phyloP scores from a whole-genome alignment of 345 rosid species.

The Kernera saxatilis region DNA sequence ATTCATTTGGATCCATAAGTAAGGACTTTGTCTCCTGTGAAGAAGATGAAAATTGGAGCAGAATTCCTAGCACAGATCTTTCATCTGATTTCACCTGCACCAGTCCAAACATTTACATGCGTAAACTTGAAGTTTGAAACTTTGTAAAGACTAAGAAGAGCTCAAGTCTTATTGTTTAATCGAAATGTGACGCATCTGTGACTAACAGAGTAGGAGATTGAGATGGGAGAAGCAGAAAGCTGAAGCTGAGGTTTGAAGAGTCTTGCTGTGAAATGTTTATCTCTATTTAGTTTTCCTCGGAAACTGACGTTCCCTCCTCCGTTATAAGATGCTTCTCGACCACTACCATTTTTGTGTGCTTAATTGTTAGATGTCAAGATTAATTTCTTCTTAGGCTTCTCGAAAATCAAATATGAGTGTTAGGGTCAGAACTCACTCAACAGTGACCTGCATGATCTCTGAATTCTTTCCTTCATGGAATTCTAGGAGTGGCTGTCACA shows the following conservation, averaged over 20 bases:
- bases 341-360: constrained; percentile 30
- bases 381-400: background rate
- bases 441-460: constrained; percentile 40
- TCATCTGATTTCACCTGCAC: constrained; percentile 60
- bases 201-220: constrained; percentile 64
- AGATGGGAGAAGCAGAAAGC: constrained; percentile 38
- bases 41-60: constrained; percentile 47
- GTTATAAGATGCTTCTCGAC: constrained; percentile 50
- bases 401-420: background rate
- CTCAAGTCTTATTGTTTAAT: background rate
- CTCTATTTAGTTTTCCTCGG: constrained; percentile 53
- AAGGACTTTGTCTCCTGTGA: constrained; percentile 32
- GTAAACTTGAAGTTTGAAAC: background rate
- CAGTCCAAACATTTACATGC: background rate
- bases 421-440: constrained; percentile 53
- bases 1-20: constrained; percentile 43
- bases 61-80: constrained; percentile 49
- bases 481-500: constrained; percentile 57
- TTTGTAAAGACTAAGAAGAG: background rate
- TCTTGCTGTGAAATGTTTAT: constrained; percentile 40
- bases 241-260: constrained; percentile 56
- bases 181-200: background rate
- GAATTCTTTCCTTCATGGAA: constrained; percentile 29
- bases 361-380: background rate
- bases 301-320: constrained; percentile 79